Conservation (phyloP, 805 yeast species). For the Spencermartinsiella europaea region DNA sequence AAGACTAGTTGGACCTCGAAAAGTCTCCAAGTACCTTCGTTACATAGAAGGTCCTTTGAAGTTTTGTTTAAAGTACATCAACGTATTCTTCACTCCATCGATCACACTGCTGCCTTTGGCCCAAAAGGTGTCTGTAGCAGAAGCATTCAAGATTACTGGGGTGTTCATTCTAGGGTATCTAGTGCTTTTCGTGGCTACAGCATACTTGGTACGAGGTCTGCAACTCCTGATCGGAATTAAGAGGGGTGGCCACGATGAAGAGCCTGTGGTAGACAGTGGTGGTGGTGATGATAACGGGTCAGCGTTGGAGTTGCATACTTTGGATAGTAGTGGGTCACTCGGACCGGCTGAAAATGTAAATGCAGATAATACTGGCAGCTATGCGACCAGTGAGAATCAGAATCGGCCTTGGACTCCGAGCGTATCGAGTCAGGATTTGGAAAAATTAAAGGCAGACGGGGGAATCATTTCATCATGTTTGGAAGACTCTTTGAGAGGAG, state of each 20-base stretch:
- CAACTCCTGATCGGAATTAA: slow-evolving; percentile 32
- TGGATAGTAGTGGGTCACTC: too few relatives aligned
- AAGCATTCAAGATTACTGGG: slow-evolving; percentile 68
- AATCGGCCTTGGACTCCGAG: too few relatives aligned
- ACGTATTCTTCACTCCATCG: neutral
- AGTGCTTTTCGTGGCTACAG: slow-evolving; percentile 45
- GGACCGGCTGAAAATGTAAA: too few relatives aligned
- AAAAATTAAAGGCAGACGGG: too few relatives aligned
- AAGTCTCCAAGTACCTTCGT: slow-evolving; percentile 25
- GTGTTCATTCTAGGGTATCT: slow-evolving; percentile 65
- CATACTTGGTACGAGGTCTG: slow-evolving; percentile 42
- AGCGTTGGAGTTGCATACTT: too few relatives aligned
- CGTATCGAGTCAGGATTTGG: too few relatives aligned
- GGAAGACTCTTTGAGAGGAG: too few relatives aligned
- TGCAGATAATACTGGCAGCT: too few relatives aligned
- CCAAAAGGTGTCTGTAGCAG: slow-evolving; percentile 57
- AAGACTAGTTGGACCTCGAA: slow-evolving; percentile 33
- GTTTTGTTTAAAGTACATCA: slow-evolving; percentile 30
- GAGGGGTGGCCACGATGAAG: slow-evolving; percentile 11
- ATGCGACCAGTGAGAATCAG: too few relatives aligned
- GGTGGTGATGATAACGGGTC: too few relatives aligned
- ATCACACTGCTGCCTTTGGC: slow-evolving; percentile 35
- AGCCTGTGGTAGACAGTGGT: neutral
- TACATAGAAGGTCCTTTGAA: slow-evolving; percentile 58
- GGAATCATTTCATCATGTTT: too few relatives aligned